Conservation (phyloP, 345 rosid genomes). For the Moricandia arvensis region DNA sequence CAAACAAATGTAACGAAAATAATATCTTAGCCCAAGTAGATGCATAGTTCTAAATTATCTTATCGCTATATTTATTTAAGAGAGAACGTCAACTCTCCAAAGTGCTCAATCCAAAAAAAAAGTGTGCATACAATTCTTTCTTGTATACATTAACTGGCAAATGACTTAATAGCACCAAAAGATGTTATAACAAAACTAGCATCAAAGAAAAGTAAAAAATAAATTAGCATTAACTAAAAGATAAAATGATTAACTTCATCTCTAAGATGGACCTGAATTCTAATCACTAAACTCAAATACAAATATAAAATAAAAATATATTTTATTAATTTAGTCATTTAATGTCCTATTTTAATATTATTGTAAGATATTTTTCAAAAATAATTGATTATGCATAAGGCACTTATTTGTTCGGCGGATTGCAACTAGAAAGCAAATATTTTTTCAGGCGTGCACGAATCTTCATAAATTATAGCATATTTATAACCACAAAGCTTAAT, state of each 20-base stretch:
- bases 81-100: not conserved
- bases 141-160: not conserved
- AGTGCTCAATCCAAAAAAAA: not conserved
- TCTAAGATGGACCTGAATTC: not conserved
- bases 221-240: not conserved
- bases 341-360: not conserved
- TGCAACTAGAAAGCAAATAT: constrained; percentile 13
- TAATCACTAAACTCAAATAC: not conserved
- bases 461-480: not conserved
- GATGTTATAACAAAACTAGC: not conserved
- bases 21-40: not conserved
- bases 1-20: constrained; percentile 3
- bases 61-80: not conserved
- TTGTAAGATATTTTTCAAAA: not conserved
- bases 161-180: not conserved
- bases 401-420: not conserved
- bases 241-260: not conserved
- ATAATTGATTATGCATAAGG: not conserved
- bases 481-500: not conserved
- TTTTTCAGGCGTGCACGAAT: constrained; percentile 1
- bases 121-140: not conserved
- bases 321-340: too few relatives aligned
- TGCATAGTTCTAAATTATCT: not conserved
- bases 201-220: too few relatives aligned
- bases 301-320: not conserved